phyloP scores from a whole-genome alignment of 202 grass and related monocot species.

The Alloteropsis angusta region DNA sequence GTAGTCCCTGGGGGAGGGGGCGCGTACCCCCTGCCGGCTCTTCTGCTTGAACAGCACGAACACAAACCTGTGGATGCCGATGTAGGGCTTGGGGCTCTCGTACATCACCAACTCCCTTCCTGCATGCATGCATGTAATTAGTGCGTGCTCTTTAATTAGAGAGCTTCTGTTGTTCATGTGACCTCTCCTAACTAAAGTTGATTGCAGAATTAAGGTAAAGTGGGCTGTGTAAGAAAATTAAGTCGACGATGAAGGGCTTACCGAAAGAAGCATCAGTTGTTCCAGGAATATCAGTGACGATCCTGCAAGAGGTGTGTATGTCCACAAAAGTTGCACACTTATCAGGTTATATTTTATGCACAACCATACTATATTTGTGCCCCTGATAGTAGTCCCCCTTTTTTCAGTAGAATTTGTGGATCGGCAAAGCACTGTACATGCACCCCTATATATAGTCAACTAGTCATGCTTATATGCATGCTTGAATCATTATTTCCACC shows the following conservation, averaged over 20 bases:
- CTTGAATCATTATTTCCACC: background rate
- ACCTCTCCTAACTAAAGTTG: background rate
- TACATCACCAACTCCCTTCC: constrained; percentile 77
- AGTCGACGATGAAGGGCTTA: constrained; percentile 13
- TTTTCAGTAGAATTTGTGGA: background rate
- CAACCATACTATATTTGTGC: background rate
- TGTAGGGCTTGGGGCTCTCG: constrained; percentile 79
- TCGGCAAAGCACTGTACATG: background rate
- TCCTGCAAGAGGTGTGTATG: constrained; percentile 47
- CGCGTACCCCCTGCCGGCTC: constrained; percentile 31
- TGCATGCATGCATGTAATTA: constrained; percentile 16
- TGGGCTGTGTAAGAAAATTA: background rate
- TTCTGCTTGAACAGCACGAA: constrained; percentile 92
- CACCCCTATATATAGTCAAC: background rate
- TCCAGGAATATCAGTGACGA: constrained; percentile 92
- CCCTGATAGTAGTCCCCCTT: background rate
- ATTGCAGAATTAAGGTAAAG: background rate
- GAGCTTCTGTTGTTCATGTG: background rate
- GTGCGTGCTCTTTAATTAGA: background rate
- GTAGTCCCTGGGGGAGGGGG: constrained; percentile 53
- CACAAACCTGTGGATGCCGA: constrained; percentile 94
- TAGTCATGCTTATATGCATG: background rate
- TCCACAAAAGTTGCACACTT: background rate
- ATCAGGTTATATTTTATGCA: constrained; percentile 23
- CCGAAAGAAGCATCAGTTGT: constrained; percentile 90